phyloP scores from a whole-genome alignment of 208 protist genomes.

The Leishmania braziliensis region DNA sequence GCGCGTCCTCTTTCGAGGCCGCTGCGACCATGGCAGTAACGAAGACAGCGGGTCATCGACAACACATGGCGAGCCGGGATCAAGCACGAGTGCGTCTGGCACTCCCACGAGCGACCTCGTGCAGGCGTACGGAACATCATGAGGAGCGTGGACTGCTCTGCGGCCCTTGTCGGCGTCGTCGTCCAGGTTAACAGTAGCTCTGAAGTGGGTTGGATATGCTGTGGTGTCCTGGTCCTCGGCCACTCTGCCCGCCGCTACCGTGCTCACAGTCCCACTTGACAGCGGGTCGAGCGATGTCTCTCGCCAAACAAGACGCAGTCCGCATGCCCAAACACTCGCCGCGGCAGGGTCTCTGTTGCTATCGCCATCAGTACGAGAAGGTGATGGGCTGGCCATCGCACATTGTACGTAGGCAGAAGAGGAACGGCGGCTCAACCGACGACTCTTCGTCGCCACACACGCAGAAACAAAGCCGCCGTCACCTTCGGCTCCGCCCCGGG shows the following conservation, averaged over 20 bases:
- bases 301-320: conserved; percentile 1
- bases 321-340: background rate
- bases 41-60: background rate
- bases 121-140: background rate
- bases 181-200: background rate
- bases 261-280: background rate
- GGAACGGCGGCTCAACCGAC: background rate
- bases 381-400: background rate
- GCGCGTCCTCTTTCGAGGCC: background rate
- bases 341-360: background rate
- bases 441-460: background rate
- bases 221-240: background rate
- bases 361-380: background rate
- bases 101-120: background rate
- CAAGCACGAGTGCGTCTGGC: background rate
- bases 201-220: background rate
- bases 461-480: background rate
- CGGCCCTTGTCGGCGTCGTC: background rate
- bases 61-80: background rate
- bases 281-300: background rate
- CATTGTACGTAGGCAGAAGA: background rate
- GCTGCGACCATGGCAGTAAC: background rate
- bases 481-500: background rate
- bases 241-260: background rate
- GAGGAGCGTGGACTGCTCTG: background rate